These are phyloP conservation scores for Russula dissimulans DNA, from an alignment of 768 basidiomycete genomes.

Conservation along the genomic window DNA sequence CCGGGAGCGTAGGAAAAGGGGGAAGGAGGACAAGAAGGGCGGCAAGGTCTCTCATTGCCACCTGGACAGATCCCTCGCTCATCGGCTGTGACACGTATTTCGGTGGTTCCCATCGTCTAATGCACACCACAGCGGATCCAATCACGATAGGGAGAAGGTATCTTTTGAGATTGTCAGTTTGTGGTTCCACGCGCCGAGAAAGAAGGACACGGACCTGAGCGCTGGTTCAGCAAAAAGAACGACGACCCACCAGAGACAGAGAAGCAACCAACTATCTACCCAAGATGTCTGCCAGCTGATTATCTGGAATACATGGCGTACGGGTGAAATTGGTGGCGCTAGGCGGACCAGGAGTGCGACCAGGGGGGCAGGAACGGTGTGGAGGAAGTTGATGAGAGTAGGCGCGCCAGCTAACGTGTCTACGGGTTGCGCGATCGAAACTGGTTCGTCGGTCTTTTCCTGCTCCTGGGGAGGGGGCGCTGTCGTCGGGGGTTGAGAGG, in stretches of 20 bases:
- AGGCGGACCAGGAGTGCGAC: constrained; percentile 53
- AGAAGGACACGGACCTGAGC: constrained; percentile 36
- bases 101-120: constrained; percentile 22
- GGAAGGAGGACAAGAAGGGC: constrained; percentile 54
- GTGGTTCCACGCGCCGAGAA: neutral
- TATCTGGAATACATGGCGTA: constrained; percentile 39
- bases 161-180: constrained; percentile 31
- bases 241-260: constrained; percentile 69
- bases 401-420: constrained; percentile 11
- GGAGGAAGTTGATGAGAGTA: constrained; percentile 40
- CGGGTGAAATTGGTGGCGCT: constrained; percentile 40
- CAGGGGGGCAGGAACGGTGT: constrained; percentile 52
- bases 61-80: constrained; percentile 47
- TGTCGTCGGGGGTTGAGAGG: constrained; percentile 3
- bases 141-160: constrained; percentile 49
- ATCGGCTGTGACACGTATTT: constrained; percentile 26
- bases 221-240: constrained; percentile 43
- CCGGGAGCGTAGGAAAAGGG: constrained; percentile 24
- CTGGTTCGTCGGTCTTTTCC: neutral
- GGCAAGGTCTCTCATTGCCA: constrained; percentile 54
- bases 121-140: constrained; percentile 31
- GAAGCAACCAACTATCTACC: constrained; percentile 55
- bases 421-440: neutral
- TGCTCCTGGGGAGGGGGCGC: neutral
- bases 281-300: constrained; percentile 48